Conservation (phyloP, 768 basidiomycete species). For the Hydnomerulius pinastri region DNA sequence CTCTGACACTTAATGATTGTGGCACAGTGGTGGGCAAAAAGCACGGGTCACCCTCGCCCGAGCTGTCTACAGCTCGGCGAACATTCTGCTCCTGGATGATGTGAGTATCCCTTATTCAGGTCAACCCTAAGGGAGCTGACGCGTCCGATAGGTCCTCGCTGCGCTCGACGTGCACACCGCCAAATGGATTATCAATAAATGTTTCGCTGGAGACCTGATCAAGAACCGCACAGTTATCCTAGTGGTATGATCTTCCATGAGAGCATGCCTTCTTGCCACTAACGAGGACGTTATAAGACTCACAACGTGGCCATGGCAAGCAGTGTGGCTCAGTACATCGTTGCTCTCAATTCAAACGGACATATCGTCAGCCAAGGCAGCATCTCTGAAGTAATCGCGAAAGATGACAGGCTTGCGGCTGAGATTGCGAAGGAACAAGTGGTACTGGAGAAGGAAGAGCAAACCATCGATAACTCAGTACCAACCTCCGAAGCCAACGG, state of each 20-base stretch:
- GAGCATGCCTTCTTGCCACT: background rate
- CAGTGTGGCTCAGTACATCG: conserved; percentile 38
- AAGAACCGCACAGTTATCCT: conserved; percentile 52
- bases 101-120: conserved; percentile 32
- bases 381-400: conserved; percentile 47
- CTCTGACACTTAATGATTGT: background rate
- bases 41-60: conserved; percentile 58
- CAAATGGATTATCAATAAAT: too few relatives aligned
- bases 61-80: conserved; percentile 59
- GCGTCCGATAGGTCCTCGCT: conserved; percentile 40
- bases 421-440: conserved; percentile 17
- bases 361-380: conserved; percentile 50
- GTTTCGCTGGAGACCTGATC: too few relatives aligned
- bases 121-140: background rate
- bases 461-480: conserved; percentile 25
- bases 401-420: conserved; percentile 36
- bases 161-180: conserved; percentile 62
- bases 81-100: conserved; percentile 72
- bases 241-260: conserved; percentile 38
- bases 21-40: conserved; percentile 14
- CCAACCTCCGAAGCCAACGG: conserved; percentile 12
- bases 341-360: conserved; percentile 57
- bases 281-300: conserved; percentile 24
- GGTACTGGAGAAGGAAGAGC: conserved; percentile 3
- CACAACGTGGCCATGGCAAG: conserved; percentile 34